Conservation (phyloP, 805 yeast species). For the Kodamaea restingae region DNA sequence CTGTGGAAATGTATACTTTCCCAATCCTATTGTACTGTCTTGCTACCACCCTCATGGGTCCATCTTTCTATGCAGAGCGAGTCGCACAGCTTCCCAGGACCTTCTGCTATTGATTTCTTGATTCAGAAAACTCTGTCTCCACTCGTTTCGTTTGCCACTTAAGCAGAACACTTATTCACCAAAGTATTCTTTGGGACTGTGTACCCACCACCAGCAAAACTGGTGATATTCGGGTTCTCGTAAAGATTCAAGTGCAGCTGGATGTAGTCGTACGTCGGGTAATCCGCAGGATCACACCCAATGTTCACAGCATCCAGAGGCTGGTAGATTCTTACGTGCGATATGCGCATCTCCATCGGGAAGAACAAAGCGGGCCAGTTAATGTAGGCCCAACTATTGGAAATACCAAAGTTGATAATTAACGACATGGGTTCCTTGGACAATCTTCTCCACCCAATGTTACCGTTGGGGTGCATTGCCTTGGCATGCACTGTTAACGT, state of each 20-base stretch:
- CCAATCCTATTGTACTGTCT: too few species aligned
- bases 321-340: slow-evolving; percentile 90
- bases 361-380: slow-evolving; percentile 80
- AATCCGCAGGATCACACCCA: slow-evolving; percentile 83
- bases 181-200: slow-evolving; percentile 37
- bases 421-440: slow-evolving; percentile 93
- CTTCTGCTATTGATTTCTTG: too few species aligned
- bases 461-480: slow-evolving; percentile 87
- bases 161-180: slow-evolving; percentile 8
- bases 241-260: slow-evolving; percentile 67
- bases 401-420: slow-evolving; percentile 81
- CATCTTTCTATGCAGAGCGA: too few species aligned
- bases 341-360: slow-evolving; percentile 75
- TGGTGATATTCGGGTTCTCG: slow-evolving; percentile 60
- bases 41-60: too few species aligned
- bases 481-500: slow-evolving; percentile 69
- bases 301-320: slow-evolving; percentile 57
- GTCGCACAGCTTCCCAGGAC: too few species aligned
- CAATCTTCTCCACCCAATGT: slow-evolving; percentile 75
- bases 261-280: slow-evolving; percentile 85
- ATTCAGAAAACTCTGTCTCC: too few species aligned
- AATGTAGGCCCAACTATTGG: slow-evolving; percentile 90
- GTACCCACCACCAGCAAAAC: slow-evolving; percentile 75
- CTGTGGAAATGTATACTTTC: too few species aligned
- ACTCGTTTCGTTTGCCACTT: too few species aligned